Conservation (phyloP, 805 yeast genomes). For the Candida odintsovae region DNA sequence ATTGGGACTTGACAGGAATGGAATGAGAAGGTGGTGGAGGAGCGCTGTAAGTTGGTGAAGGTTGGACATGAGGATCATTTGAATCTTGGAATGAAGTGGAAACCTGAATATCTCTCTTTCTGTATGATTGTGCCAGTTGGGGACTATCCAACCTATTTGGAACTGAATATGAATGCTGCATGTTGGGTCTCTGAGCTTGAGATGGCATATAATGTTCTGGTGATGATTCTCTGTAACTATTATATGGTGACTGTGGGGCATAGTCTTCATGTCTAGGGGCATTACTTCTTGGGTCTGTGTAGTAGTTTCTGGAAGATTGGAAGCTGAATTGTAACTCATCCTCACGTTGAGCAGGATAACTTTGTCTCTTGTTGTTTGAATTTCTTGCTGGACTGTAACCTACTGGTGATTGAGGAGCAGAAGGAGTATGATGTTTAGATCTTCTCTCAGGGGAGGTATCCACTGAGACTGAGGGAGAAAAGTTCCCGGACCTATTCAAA, state of each 20-base stretch:
- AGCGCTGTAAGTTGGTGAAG: conserved; percentile 5
- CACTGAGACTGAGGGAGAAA: not conserved
- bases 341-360: not conserved
- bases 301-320: conserved; percentile 20
- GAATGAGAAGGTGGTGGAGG: conserved; percentile 23
- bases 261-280: not conserved
- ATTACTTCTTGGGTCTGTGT: conserved; percentile 5
- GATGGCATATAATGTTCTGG: conserved; percentile 1
- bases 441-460: not conserved
- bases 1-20: conserved; percentile 19
- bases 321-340: conserved; percentile 25
- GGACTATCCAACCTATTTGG: conserved; percentile 14
- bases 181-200: not conserved
- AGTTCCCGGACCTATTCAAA: not conserved
- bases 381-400: not conserved
- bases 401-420: not conserved
- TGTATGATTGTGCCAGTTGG: not conserved
- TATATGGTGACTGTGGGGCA: conserved; percentile 9
- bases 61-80: conserved; percentile 3
- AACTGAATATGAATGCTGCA: conserved; percentile 18
- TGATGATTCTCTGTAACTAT: not conserved
- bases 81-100: not conserved
- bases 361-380: not conserved
- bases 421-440: not conserved
- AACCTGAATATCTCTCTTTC: not conserved